Conservation (phyloP, 2,329 filamentous ascomycete species). For the Escovopsis sp. region DNA sequence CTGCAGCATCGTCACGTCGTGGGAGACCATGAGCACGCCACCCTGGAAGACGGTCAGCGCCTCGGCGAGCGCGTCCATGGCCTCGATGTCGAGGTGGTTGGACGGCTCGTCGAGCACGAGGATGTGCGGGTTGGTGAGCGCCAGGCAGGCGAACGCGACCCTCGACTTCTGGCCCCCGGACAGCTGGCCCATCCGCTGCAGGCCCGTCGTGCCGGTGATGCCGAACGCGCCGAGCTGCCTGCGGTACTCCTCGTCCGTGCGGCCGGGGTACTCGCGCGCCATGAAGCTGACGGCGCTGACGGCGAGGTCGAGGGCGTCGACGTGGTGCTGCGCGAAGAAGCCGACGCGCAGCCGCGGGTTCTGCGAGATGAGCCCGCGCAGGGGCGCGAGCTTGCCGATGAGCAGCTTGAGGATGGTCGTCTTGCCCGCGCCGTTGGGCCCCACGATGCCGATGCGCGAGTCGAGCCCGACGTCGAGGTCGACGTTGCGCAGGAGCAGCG, state of each 20-base stretch:
- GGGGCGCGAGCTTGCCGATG: slow-evolving; percentile 67
- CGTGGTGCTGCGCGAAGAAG: slow-evolving; percentile 97
- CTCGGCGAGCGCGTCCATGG: slow-evolving; percentile 86
- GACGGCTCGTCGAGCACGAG: slow-evolving; percentile 96
- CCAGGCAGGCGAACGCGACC: slow-evolving; percentile 94
- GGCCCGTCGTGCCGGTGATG: slow-evolving; percentile 84
- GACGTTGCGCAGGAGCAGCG: slow-evolving; percentile 70
- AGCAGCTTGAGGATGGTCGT: slow-evolving; percentile 97
- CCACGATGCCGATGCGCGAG: slow-evolving; percentile 97
- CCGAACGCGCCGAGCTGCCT: slow-evolving; percentile 83
- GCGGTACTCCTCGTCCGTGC: slow-evolving; percentile 91
- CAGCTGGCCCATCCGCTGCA: slow-evolving; percentile 88
- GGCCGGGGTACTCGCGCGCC: slow-evolving; percentile 80
- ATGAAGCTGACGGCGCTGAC: slow-evolving; percentile 90
- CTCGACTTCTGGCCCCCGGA: slow-evolving; percentile 98
- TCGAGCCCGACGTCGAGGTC: slow-evolving; percentile 96
- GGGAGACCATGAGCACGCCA: slow-evolving; percentile 94
- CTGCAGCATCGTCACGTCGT: slow-evolving; percentile 98
- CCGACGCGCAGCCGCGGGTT: slow-evolving; percentile 81
- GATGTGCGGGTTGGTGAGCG: slow-evolving; percentile 88
- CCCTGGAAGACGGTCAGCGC: slow-evolving; percentile 81
- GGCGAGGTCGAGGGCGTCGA: slow-evolving; percentile 85
- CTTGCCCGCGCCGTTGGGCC: slow-evolving; percentile 96
- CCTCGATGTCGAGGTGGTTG: slow-evolving; percentile 97
- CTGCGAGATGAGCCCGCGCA: slow-evolving; percentile 69